Conservation (phyloP, 1,139 yeast genomes). For the Lodderomyces theae region DNA sequence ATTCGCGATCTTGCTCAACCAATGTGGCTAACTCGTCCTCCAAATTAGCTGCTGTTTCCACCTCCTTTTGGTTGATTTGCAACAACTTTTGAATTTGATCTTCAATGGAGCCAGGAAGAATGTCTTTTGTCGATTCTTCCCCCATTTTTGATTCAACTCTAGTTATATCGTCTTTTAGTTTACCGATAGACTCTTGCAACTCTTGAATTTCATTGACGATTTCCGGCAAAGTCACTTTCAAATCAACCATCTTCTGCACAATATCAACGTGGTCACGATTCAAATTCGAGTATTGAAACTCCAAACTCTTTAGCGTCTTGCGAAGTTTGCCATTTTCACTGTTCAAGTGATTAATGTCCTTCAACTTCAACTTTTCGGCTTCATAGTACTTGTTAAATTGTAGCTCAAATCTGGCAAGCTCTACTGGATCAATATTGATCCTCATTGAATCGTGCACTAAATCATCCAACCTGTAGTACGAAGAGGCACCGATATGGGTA, state of each 20-base stretch:
- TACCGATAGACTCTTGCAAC: conserved; percentile 60
- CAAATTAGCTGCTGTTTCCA: conserved; percentile 52
- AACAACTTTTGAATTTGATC: conserved; percentile 47
- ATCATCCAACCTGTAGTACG: conserved; percentile 60
- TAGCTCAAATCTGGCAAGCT: conserved; percentile 61
- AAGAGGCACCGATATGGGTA: conserved; percentile 7
- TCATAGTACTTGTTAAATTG: conserved; percentile 76
- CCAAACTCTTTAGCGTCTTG: conserved; percentile 71
- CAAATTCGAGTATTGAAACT: conserved; percentile 63
- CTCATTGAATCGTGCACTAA: conserved; percentile 79
- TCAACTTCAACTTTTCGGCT: conserved; percentile 63
- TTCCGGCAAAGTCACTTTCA: conserved; percentile 42
- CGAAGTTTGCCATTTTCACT: conserved; percentile 70
- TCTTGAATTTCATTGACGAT: conserved; percentile 76
- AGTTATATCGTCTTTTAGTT: conserved; percentile 50
- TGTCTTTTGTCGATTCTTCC: conserved; percentile 16
- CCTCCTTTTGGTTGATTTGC: conserved; percentile 53
- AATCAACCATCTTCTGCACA: conserved; percentile 43
- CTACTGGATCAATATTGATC: conserved; percentile 68
- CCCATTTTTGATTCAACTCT: conserved; percentile 45
- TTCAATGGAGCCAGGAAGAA: conserved; percentile 39
- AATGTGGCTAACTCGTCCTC: conserved; percentile 46
- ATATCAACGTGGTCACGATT: conserved; percentile 68
- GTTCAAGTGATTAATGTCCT: conserved; percentile 66
- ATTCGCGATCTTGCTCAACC: conserved; percentile 25